Evolutionary conservation across 2,329 filamentous ascomycete genomes (phyloP).

Genomic region (Neopestalotiopsis sp.): DNA sequence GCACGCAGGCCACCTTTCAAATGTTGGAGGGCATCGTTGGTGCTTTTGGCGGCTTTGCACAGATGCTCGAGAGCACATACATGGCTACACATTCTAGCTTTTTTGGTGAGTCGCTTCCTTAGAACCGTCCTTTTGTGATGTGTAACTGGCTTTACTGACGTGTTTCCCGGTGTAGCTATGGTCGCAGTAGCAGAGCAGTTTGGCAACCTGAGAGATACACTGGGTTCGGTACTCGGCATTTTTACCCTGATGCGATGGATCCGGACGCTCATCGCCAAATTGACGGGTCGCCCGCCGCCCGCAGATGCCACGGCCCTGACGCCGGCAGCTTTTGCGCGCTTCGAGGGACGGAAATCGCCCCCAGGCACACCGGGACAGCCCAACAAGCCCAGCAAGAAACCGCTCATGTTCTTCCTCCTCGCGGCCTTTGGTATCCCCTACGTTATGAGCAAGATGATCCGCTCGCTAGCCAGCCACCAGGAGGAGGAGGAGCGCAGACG

Average conservation of each 20-base stretch:
- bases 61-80: slow-evolving; percentile 99
- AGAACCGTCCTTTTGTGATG: not conserved
- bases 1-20: slow-evolving; percentile 95
- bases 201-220: slow-evolving; percentile 87
- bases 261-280: slow-evolving; percentile 85
- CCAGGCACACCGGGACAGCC: slow-evolving; percentile 66
- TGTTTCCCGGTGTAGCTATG: slow-evolving; percentile 69
- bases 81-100: slow-evolving; percentile 99
- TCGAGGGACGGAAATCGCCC: slow-evolving; percentile 69
- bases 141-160: not conserved
- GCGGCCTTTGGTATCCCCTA: slow-evolving; percentile 96
- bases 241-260: slow-evolving; percentile 97
- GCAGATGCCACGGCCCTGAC: slow-evolving; percentile 87
- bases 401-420: slow-evolving; percentile 92
- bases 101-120: slow-evolving; percentile 71
- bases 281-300: slow-evolving; percentile 89
- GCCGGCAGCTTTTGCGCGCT: slow-evolving; percentile 87
- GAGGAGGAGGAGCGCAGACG: slow-evolving; percentile 78
- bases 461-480: slow-evolving; percentile 78
- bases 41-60: slow-evolving; percentile 95
- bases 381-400: slow-evolving; percentile 86
- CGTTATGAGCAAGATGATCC: slow-evolving; percentile 95
- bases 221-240: slow-evolving; percentile 92
- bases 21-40: slow-evolving; percentile 97
- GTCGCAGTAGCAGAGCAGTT: slow-evolving; percentile 98